Evolutionary conservation across 1,139 yeast species (phyloP).

Genomic region (Nakaseomyces sp.): DNA sequence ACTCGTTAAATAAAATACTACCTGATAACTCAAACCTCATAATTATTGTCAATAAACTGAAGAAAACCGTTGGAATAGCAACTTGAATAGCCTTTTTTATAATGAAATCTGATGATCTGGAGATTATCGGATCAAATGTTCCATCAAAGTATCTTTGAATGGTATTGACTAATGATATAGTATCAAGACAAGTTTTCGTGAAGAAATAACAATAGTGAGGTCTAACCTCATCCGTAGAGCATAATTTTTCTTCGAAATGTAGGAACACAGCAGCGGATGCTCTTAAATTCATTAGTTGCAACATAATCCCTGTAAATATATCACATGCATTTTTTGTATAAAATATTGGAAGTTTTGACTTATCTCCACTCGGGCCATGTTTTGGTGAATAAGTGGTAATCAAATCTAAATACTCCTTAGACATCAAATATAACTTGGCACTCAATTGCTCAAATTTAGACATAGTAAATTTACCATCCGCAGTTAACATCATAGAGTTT

Average conservation of each 20-base stretch:
- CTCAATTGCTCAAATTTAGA: background rate
- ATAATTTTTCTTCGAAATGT: constrained; percentile 16
- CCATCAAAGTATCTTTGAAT: constrained; percentile 21
- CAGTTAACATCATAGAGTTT: background rate
- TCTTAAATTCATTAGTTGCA: constrained; percentile 15
- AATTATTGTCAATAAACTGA: constrained; percentile 18
- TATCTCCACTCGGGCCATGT: constrained; percentile 3
- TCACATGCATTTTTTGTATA: background rate
- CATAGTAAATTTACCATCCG: constrained; percentile 1
- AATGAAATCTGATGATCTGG: constrained; percentile 17
- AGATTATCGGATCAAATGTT: constrained; percentile 12
- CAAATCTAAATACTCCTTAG: background rate
- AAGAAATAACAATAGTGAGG: constrained; percentile 22
- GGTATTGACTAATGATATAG: constrained; percentile 14
- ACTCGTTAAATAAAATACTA: constrained; percentile 10
- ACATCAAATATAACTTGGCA: background rate
- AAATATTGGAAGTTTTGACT: background rate
- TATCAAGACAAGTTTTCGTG: constrained; percentile 15
- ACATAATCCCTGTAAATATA: constrained; percentile 10
- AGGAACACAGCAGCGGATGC: constrained; percentile 18
- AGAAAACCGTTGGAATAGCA: constrained; percentile 19
- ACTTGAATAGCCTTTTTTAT: constrained; percentile 23
- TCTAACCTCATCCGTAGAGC: constrained; percentile 9
- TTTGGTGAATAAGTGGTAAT: background rate
- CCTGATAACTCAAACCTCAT: constrained; percentile 21